Evolutionary conservation across 2,329 filamentous ascomycete genomes (phyloP), one percentile per base, ranked within the genome.

Genomic region (Verticillium zaregamsianum): DNA sequence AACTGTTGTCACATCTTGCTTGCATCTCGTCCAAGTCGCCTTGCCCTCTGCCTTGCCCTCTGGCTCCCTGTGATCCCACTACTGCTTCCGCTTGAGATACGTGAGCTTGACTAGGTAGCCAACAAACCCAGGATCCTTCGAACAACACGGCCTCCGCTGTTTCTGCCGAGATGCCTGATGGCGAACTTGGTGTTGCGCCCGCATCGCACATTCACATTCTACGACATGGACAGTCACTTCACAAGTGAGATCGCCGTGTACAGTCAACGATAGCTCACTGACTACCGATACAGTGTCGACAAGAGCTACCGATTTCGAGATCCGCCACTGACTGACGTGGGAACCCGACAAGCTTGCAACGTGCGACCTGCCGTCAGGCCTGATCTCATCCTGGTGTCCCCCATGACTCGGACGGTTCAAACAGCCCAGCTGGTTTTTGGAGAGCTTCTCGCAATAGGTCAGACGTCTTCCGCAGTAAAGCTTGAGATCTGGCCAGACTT

Each of bases 361-460:
- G 59, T 60, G 17, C 31, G n/a, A 33, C 17, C 45, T 4, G 2
- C 45, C 9, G 45, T 31, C 5, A 35, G 7, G 20, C 59, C 59
- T 14, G 59, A 57, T 23, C 54, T 60, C 31, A 60, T 60, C 59
- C 14, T 57, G 37, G 37, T 60, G 25, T 60, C 59, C 15, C 54
- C 59, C n/a, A 57, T 57, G 59, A 57, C 59, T 17, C 45, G 59
- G 14, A 60, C 59, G n/a, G 49, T 57, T 8, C 59, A 57, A n/a
- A 60, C 59, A 17, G 25, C 54, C 3, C 32, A 37, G 14, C 35
- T 60, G 11, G 54, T 23, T 3, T 60, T 60, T 28, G 20, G 28
- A n/a, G n/a, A 55, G 5, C 12, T 35, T 15, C 35, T 60, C 17
- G 14, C 9, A 35, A 14, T 2, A 35, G 3, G 9, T 5, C 9